These are phyloP conservation scores for Didymella keratinophila DNA, from an alignment of 2,329 filamentous ascomycete genomes.

Conservation along the genomic window DNA sequence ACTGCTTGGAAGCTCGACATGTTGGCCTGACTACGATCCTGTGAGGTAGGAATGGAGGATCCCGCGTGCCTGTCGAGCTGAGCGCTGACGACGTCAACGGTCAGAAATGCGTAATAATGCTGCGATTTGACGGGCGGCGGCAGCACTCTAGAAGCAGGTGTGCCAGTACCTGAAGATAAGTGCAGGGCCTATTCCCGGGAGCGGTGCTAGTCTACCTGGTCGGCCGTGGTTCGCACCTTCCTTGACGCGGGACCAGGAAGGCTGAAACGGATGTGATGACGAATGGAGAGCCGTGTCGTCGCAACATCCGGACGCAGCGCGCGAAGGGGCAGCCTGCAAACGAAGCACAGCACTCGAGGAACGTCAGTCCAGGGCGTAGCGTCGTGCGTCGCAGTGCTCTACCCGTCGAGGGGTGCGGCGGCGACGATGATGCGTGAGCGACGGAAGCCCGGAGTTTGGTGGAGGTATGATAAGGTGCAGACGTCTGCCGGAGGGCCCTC, in stretches of 20 bases:
- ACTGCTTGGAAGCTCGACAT: constrained; percentile 69
- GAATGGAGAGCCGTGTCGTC: constrained; percentile 43
- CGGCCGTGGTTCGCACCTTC: constrained; percentile 31
- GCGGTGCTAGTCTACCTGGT: constrained; percentile 26
- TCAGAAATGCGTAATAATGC: constrained; percentile 2
- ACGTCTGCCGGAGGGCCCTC: constrained; percentile 33
- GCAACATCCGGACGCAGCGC: constrained; percentile 46
- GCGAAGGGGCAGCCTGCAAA: constrained; percentile 19
- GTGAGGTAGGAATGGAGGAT: neutral
- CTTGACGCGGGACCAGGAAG: constrained; percentile 39
- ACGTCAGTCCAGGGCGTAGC: constrained; percentile 3
- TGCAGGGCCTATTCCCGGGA: constrained; percentile 9
- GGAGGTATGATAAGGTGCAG: constrained; percentile 37
- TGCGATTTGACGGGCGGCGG: constrained; percentile 3
- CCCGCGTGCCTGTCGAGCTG: constrained; percentile 14
- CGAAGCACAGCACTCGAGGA: constrained; percentile 11
- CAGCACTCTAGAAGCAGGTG: constrained; percentile 5
- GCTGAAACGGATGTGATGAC: constrained; percentile 50
- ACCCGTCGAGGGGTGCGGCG: constrained; percentile 25
- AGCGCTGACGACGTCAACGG: constrained; percentile 19
- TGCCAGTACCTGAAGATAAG: constrained; percentile 13
- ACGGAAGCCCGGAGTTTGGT: constrained; percentile 44
- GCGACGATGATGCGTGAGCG: constrained; percentile 31
- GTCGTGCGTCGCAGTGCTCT: constrained; percentile 27
- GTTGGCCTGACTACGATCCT: constrained; percentile 13